A percentile compares a stretch with the other conserved stretches of the same genome.
These are phyloP conservation scores for Fusarium sp. DNA, from an alignment of 2,329 filamentous ascomycete species.

Conservation along the genomic window DNA sequence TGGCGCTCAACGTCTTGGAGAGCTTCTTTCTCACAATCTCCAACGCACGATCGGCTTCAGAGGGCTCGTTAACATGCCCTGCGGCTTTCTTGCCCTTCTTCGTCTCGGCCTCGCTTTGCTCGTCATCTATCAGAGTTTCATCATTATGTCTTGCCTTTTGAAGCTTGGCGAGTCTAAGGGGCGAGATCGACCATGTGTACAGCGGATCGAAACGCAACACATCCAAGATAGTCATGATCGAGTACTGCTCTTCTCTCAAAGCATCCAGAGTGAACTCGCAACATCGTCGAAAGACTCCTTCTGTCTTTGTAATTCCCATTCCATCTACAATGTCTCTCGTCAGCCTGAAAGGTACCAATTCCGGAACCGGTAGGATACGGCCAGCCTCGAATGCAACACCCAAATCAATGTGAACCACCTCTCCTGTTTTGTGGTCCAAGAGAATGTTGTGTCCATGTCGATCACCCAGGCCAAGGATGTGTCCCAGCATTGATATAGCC, in stretches of 20 bases:
- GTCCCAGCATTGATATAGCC: slow-evolving; percentile 93
- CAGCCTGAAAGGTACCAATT: slow-evolving; percentile 94
- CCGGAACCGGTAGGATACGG: slow-evolving; percentile 92
- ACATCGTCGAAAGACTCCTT: slow-evolving; percentile 96
- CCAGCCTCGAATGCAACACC: slow-evolving; percentile 98
- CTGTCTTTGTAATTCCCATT: slow-evolving; percentile 94
- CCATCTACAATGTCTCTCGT: slow-evolving; percentile 96
- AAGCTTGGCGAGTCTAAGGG: slow-evolving; percentile 73
- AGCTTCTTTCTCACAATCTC: slow-evolving; percentile 97
- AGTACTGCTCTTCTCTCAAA: slow-evolving; percentile 92
- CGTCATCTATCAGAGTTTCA: slow-evolving; percentile 56
- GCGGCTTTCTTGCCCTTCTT: slow-evolving; percentile 55
- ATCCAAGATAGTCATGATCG: slow-evolving; percentile 98
- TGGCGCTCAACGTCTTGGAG: slow-evolving; percentile 91
- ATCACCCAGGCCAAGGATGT: slow-evolving; percentile 92
- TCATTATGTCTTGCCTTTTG: slow-evolving; percentile 71
- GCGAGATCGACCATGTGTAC: slow-evolving; percentile 93
- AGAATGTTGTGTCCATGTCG: slow-evolving; percentile 97
- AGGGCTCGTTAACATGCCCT: slow-evolving; percentile 66
- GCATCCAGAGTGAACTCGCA: slow-evolving; percentile 98
- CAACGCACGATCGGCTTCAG: slow-evolving; percentile 90
- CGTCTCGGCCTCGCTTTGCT: slow-evolving; percentile 58
- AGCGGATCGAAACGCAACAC: slow-evolving; percentile 98
- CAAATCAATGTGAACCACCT: slow-evolving; percentile 96
- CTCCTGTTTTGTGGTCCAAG: slow-evolving; percentile 87